A percentile compares a stretch with the other conserved stretches of the same genome.
Evolutionary conservation across 352 stramenopile genomes (phyloP).

Genomic region (Aphanomyces invadans): DNA sequence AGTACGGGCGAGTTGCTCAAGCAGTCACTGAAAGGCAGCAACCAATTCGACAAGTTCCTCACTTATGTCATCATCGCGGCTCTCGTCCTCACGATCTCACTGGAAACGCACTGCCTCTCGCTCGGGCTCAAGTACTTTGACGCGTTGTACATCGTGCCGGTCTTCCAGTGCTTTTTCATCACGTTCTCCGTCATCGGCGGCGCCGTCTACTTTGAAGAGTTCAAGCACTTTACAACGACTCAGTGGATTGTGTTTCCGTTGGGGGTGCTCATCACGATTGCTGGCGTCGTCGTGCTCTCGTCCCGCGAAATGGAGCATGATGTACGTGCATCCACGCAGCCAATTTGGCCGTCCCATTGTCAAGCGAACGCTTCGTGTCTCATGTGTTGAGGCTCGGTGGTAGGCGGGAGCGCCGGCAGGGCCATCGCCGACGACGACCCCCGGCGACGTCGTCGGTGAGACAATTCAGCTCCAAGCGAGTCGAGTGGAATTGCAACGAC

Average conservation of each 20-base stretch:
- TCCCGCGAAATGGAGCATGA: slow-evolving; percentile 53
- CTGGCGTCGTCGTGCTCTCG: slow-evolving; percentile 60
- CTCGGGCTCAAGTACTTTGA: slow-evolving; percentile 77
- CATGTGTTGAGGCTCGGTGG: too few relatives aligned
- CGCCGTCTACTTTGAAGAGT: slow-evolving; percentile 86
- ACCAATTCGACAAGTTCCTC: slow-evolving; percentile 59
- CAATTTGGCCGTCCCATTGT: too few relatives aligned
- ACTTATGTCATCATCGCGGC: slow-evolving; percentile 79
- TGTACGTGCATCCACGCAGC: slow-evolving; percentile 1
- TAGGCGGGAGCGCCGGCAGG: slow-evolving; percentile 30
- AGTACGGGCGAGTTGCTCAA: slow-evolving; percentile 76
- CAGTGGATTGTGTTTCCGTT: slow-evolving; percentile 31
- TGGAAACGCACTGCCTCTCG: slow-evolving; percentile 85
- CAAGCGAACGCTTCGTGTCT: too few relatives aligned
- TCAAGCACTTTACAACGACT: slow-evolving; percentile 39
- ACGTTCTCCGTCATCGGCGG: slow-evolving; percentile 84
- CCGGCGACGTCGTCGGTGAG: background rate
- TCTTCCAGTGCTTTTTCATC: slow-evolving; percentile 88
- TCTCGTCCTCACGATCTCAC: slow-evolving; percentile 73
- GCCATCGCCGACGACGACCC: slow-evolving; percentile 21
- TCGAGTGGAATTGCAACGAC: background rate
- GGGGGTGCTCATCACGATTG: slow-evolving; percentile 56
- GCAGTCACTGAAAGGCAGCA: slow-evolving; percentile 54
- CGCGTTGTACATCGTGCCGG: slow-evolving; percentile 77
- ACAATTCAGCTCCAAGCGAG: background rate